Evolutionary conservation across 1,139 yeast species (phyloP).

Genomic region (Kurtzmaniella quercitrusa): DNA sequence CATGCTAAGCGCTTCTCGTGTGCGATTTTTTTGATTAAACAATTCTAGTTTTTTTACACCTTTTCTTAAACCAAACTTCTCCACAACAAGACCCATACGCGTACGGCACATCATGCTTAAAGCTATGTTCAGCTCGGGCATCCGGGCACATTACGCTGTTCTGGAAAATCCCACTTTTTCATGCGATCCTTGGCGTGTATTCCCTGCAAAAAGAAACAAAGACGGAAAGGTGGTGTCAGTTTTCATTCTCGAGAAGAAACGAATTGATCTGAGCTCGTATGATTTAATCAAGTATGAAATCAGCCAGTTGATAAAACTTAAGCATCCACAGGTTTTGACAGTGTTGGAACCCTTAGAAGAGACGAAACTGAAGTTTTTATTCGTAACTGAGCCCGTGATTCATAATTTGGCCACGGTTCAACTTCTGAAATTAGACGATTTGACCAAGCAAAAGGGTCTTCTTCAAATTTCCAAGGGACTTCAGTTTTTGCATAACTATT

Average conservation of each 20-base stretch:
- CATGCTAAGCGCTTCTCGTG: no score
- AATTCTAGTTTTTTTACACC: no score
- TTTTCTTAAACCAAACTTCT: no score
- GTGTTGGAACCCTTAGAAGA: constrained; percentile 87
- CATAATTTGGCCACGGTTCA: constrained; percentile 53
- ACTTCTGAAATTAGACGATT: constrained; percentile 50
- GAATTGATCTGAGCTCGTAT: constrained; percentile 54
- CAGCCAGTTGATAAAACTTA: constrained; percentile 67
- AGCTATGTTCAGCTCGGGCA: constrained; percentile 55
- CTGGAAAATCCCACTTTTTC: constrained; percentile 71
- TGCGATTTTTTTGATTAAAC: background rate
- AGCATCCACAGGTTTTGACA: constrained; percentile 83
- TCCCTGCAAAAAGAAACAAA: constrained; percentile 71
- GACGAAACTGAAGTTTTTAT: constrained; percentile 68
- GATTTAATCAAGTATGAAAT: constrained; percentile 49
- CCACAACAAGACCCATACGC: no score
- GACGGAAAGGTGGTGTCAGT: constrained; percentile 66
- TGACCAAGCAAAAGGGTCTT: constrained; percentile 81
- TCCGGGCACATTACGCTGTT: constrained; percentile 68
- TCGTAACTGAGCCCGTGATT: constrained; percentile 79
- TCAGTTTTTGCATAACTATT: constrained; percentile 74
- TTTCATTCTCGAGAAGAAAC: constrained; percentile 82
- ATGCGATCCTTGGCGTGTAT: constrained; percentile 83
- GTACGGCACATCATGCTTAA: no score
- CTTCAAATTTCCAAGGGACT: constrained; percentile 75